Percentiles rank a stretch among this genome's conserved stretches.
These are phyloP conservation scores for Graphilbum fragrans DNA, from an alignment of 2,329 filamentous ascomycete species.

Conservation along the genomic window DNA sequence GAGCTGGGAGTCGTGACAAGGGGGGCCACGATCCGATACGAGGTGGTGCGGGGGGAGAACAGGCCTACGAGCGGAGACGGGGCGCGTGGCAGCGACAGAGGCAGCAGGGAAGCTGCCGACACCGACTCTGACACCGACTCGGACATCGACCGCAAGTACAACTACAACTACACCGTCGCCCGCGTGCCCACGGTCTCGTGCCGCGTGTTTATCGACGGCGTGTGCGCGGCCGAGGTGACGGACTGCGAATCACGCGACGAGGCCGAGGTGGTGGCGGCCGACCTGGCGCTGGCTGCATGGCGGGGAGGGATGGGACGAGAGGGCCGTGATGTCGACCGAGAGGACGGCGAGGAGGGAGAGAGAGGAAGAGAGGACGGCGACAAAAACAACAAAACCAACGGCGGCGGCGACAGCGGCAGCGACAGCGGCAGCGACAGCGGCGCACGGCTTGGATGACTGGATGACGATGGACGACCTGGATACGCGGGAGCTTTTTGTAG, in stretches of 20 bases:
- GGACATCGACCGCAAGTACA: neutral
- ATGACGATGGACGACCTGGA: too few species aligned
- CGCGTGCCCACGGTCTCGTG: slow-evolving; percentile 24
- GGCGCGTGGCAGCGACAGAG: neutral
- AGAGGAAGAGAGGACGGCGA: too few species aligned
- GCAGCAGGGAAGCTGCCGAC: neutral
- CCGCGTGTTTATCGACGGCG: slow-evolving; percentile 33
- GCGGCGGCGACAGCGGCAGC: neutral
- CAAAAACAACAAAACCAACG: too few species aligned
- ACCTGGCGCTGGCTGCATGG: slow-evolving; percentile 28
- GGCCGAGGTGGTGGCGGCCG: slow-evolving; percentile 42
- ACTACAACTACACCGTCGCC: slow-evolving; percentile 4
- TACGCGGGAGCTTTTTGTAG: too few species aligned
- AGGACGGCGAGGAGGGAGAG: too few species aligned
- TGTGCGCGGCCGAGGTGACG: slow-evolving; percentile 29
- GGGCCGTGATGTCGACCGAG: too few species aligned
- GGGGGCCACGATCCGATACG: slow-evolving; percentile 41
- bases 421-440: neutral
- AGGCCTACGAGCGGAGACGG: slow-evolving; percentile 4
- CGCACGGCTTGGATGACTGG: too few species aligned
- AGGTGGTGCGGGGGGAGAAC: slow-evolving; percentile 12
- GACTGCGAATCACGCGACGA: slow-evolving; percentile 38
- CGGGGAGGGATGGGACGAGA: too few species aligned
- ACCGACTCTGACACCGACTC: neutral
- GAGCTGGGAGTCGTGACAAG: slow-evolving; percentile 49